These are phyloP conservation scores for Delonix regia DNA, from an alignment of 306 rosid genomes.

Conservation along the genomic window DNA sequence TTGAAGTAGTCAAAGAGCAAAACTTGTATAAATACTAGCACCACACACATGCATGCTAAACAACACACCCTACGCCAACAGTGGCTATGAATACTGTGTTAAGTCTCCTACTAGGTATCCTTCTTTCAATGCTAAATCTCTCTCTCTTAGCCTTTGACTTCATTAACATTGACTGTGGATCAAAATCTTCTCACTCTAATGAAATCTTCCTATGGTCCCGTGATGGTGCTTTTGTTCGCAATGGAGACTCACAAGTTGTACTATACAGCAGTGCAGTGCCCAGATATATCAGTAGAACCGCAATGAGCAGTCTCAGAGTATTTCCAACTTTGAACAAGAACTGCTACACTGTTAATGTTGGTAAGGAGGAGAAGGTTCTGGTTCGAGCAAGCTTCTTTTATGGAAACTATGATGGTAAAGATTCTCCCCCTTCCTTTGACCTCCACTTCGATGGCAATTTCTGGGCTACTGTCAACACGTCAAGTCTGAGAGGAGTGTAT, in stretches of 20 bases:
- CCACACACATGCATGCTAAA: neutral
- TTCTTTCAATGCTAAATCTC: neutral
- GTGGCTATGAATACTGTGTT: neutral
- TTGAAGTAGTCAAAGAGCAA: no score
- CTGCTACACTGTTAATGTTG: conserved; percentile 42
- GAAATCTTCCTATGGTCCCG: conserved; percentile 5
- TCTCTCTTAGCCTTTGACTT: conserved; percentile 14
- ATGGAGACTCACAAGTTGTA: conserved; percentile 14
- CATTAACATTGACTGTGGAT: conserved; percentile 40
- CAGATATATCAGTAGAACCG: neutral
- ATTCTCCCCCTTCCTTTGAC: conserved; percentile 46
- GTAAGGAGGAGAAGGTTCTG: conserved; percentile 36
- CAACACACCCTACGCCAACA: neutral
- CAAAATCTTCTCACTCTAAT: conserved; percentile 2
- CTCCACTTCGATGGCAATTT: conserved; percentile 30
- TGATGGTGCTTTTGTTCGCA: conserved; percentile 28
- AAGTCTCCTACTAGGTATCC: neutral
- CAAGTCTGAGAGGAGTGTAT: neutral
- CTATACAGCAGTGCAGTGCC: neutral
- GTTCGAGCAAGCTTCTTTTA: conserved; percentile 52
- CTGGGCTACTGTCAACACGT: neutral
- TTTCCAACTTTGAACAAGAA: conserved; percentile 20
- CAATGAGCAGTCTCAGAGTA: conserved; percentile 8
- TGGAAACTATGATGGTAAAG: conserved; percentile 53
- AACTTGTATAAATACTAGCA: neutral